These are phyloP conservation scores for Leccinum rimulosum DNA, from an alignment of 768 basidiomycete species.

Conservation along the genomic window DNA sequence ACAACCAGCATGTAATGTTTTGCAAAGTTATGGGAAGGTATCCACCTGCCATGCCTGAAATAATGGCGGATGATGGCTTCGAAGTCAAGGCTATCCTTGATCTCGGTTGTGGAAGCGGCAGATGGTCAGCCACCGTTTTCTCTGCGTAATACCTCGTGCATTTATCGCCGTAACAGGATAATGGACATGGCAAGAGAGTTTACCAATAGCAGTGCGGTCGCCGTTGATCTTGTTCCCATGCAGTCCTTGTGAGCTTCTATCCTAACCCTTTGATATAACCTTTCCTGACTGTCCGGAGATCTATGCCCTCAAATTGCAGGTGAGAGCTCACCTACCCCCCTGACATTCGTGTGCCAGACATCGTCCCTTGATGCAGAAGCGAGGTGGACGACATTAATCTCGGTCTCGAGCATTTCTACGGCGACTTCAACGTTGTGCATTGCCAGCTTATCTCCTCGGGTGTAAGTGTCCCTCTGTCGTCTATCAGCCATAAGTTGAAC, in stretches of 20 bases:
- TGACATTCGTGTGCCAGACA: constrained; percentile 5
- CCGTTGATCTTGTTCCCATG: constrained; percentile 81
- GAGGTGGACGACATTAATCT: constrained; percentile 86
- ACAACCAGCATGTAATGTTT: constrained; percentile 67
- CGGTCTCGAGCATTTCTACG: constrained; percentile 78
- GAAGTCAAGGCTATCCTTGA: constrained; percentile 66
- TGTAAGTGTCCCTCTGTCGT: constrained; percentile 42
- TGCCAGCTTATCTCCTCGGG: constrained; percentile 70
- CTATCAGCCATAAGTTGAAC: constrained; percentile 10
- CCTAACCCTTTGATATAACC: constrained; percentile 10
- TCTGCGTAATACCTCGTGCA: neutral
- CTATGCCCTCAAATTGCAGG: constrained; percentile 73
- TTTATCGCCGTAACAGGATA: constrained; percentile 51
- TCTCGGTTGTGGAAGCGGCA: constrained; percentile 78
- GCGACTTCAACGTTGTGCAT: constrained; percentile 75
- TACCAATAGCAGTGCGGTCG: constrained; percentile 64
- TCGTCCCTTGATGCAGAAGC: constrained; percentile 45
- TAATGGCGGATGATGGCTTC: constrained; percentile 60
- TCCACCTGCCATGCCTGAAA: constrained; percentile 51
- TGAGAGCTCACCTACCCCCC: constrained; percentile 26
- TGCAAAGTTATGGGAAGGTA: constrained; percentile 66
- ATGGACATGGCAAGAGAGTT: constrained; percentile 72
- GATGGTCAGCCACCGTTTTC: constrained; percentile 48
- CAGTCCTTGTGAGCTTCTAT: constrained; percentile 54
- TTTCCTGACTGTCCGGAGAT: constrained; percentile 36